These are phyloP conservation scores for Trichoderma asperelloides DNA, from an alignment of 495 filamentous ascomycete genomes.

Conservation along the genomic window DNA sequence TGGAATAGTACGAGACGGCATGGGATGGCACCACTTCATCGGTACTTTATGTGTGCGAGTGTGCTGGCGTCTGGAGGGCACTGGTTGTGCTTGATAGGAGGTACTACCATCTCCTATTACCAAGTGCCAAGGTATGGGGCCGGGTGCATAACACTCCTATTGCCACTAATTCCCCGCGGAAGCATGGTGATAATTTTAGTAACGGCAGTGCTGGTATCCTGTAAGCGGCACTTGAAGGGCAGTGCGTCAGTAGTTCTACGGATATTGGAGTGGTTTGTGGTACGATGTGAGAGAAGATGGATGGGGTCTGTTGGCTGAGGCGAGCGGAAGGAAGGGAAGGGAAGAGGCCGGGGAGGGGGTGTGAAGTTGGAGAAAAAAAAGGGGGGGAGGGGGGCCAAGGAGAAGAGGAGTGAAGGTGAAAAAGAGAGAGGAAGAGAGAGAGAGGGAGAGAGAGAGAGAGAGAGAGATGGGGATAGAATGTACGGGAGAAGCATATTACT, in stretches of 20 bases:
- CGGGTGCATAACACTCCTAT: too few relatives aligned
- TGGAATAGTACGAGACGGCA: not conserved
- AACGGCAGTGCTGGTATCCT: too few relatives aligned
- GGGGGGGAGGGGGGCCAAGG: not conserved
- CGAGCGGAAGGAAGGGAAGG: not conserved
- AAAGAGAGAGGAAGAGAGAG: not conserved
- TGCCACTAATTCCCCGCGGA: too few relatives aligned
- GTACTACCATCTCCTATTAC: too few relatives aligned
- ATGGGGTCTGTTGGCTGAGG: not conserved
- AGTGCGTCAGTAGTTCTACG: too few relatives aligned
- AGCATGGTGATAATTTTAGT: too few relatives aligned
- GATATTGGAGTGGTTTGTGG: not conserved
- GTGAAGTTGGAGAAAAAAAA: not conserved
- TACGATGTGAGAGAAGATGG: not conserved
- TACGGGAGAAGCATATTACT: not conserved
- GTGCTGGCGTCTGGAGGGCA: not conserved
- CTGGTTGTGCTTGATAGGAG: not conserved
- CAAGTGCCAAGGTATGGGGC: too few relatives aligned
- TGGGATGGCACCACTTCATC: not conserved
- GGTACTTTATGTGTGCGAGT: not conserved
- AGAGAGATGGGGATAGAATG: not conserved
- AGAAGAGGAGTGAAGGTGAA: too few relatives aligned
- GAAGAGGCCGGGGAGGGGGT: not conserved
- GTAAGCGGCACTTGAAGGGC: too few relatives aligned
- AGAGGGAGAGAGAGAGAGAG: not conserved